Base-by-base conservation (phyloP, 2,329 filamentous ascomycete genomes). In the Trematosphaeria pertusa region DNA sequence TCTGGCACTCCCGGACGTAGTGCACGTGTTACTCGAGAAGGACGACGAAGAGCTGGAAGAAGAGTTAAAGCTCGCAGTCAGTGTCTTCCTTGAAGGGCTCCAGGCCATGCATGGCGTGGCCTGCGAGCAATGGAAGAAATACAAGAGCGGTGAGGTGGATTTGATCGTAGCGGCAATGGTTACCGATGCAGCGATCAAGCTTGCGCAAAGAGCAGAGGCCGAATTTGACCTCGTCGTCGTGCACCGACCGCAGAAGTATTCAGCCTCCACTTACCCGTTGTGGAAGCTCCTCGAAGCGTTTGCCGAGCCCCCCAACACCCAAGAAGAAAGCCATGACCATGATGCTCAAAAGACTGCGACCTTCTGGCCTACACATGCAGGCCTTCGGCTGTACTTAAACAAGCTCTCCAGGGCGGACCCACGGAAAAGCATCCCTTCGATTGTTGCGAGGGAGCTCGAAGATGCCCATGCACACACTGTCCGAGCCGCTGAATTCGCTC, bases 171-270 rank as follows among this genome's bases (percentile, higher is more conserved):
- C 49, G 8, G 34, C 49, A 5, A 39, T 52, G 31, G 30, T 36
- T 17, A 43, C 49, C 9, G 26, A 52, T 24, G 42, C 39, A 14
- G 46, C 49, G 15, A 46, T 50, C 6, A 33, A 43, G 10, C 37
- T 52, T 14, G 46, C 33, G 14, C 41, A 37, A 22, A 31, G 31
- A 26, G 32, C 46, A 4, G 49, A 52, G 24, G 40, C 46, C 2
- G 22, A 52, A 20, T 46, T 52, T 17, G 48, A 52, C 12, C 31
- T 45, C 11, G 10, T 37, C 14, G 37, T 50, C 19, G 34, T 24
- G n/a, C n/a, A n/a, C 10, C 46, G 50, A 6, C 42, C 46, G n/a
- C 39, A 38, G 28, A 46, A 46, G 30, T 52, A 46, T 12, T 34
- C 42, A 6, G 22, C 10, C 5, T 7, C 21, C 0, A 5, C 8